phyloP scores from a whole-genome alignment of 2,329 filamentous ascomycete species.

The Aureobasidium sp. region DNA sequence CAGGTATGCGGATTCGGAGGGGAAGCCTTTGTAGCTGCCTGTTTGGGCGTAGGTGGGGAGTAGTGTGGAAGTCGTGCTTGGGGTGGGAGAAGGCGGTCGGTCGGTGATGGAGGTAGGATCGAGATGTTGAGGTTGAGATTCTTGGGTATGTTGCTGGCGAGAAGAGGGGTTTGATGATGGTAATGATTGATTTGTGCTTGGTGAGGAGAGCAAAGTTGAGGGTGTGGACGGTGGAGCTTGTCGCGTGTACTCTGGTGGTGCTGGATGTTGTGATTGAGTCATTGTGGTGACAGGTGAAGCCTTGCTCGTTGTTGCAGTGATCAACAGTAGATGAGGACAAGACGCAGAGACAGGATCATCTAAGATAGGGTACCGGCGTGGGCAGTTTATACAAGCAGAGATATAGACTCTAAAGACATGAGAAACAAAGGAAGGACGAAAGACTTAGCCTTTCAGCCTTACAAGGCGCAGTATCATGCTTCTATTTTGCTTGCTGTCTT shows the following conservation, averaged over 20 bases:
- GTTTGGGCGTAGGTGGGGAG: constrained; percentile 2
- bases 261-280: not conserved
- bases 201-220: not conserved
- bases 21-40: constrained; percentile 25
- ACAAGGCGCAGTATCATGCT: not conserved
- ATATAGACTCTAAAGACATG: not conserved
- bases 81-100: constrained; percentile 6
- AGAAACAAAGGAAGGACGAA: not conserved
- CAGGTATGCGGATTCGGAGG: constrained; percentile 26
- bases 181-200: not conserved
- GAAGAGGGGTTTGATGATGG: not conserved
- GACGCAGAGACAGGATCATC: too few species aligned
- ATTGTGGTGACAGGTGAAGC: not conserved
- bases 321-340: too few species aligned
- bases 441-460: not conserved
- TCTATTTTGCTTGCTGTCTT: not conserved
- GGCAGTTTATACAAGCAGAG: not conserved
- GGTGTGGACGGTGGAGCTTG: not conserved
- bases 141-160: not conserved
- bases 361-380: too few species aligned
- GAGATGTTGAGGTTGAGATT: not conserved
- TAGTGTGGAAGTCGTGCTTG: constrained; percentile 2
- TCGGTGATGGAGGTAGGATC: not conserved
- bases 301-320: not conserved
- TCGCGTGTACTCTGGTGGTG: constrained; percentile 3